Base-by-base conservation (phyloP, 495 filamentous ascomycete species). In the Hyaloscypha variabilis region DNA sequence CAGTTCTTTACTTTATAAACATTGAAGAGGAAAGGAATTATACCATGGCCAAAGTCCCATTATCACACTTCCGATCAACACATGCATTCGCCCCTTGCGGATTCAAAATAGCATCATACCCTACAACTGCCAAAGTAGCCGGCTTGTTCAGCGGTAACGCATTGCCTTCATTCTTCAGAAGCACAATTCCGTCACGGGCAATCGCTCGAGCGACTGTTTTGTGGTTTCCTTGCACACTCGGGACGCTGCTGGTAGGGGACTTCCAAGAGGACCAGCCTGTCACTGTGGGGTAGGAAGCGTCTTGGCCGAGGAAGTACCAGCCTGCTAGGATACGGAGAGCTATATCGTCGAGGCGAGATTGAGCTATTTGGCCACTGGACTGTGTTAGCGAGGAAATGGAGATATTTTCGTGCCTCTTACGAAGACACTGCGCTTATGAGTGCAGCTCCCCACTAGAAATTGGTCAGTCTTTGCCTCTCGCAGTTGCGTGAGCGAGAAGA, bases 311-410 rank as follows among this genome's bases (percentile, higher is more conserved):
- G 81, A 94, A 97, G 77, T 89, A 95, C 77, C 88, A 95, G 26
- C 92, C 89, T 46, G 94, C 88, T 85, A 97, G 93, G 71, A 97
- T 97, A 64, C 94, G 87, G 67, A 89, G 88, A 10, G 84, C 91
- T 90, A 95, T 95, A 72, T 97, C 94, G 71, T 97, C 92, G 25
- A 97, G 68, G 56, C 94, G 89, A 85, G 90, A 97, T 75, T 90
- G 85, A 2, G 94, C 92, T 54, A 97, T 81, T 4, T 91, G 93
- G 19, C 92, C 92, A 72, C 97, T 98, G 64, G 94, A 77, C 14
- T 88, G 6, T 8, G 88, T 55, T 30, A 52, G 26, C 1, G 2
- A 2, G 11, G 34, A 26, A 25, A 51, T 31, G 60, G 21, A 31
- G 26, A 6, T 19, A 25, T 17, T n/a, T 24, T 21, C 46, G 55